Percentiles rank a stretch among this genome's conserved stretches.
phyloP scores from a whole-genome alignment of 352 stramenopile genomes.

The Saprolegnia diclina region DNA sequence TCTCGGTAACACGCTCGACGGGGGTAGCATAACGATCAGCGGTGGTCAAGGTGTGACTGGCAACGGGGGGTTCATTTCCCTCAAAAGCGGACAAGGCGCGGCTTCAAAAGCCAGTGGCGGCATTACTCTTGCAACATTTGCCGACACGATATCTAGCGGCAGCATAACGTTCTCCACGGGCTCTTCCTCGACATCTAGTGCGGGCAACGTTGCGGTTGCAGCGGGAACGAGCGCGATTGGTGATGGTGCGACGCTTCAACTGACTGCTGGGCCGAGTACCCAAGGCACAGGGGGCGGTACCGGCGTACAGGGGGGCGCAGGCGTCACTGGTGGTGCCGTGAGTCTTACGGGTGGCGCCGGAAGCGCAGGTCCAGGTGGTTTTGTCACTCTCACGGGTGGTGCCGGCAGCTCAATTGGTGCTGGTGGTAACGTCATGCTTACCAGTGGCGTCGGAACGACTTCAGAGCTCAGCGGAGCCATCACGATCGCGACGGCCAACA shows the following conservation, averaged over 20 bases:
- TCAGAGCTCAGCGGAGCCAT: constrained; percentile 5
- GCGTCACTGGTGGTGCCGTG: constrained; percentile 9
- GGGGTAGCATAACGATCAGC: constrained; percentile 3
- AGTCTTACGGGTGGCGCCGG: neutral
- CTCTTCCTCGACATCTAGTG: neutral
- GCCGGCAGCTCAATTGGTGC: neutral
- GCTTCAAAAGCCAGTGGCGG: constrained; percentile 9
- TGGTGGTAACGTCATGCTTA: constrained; percentile 10
- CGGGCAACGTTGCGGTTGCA: neutral
- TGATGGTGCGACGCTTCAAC: constrained; percentile 1
- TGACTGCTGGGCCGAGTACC: constrained; percentile 1
- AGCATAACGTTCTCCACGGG: neutral
- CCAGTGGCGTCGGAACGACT: neutral
- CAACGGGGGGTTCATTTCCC: neutral
- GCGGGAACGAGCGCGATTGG: constrained; percentile 1
- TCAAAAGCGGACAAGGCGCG: constrained; percentile 13
- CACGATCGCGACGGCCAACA: constrained; percentile 3
- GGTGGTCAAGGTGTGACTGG: neutral
- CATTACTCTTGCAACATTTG: constrained; percentile 2
- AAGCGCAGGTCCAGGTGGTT: neutral
- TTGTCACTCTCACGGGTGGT: constrained; percentile 5
- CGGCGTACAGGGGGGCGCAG: constrained; percentile 2
- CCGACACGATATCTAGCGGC: neutral
- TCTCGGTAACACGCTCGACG: constrained; percentile 28
- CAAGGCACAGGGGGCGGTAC: constrained; percentile 5